Conservation (phyloP, 1,139 yeast species). For the Candida neerlandica region DNA sequence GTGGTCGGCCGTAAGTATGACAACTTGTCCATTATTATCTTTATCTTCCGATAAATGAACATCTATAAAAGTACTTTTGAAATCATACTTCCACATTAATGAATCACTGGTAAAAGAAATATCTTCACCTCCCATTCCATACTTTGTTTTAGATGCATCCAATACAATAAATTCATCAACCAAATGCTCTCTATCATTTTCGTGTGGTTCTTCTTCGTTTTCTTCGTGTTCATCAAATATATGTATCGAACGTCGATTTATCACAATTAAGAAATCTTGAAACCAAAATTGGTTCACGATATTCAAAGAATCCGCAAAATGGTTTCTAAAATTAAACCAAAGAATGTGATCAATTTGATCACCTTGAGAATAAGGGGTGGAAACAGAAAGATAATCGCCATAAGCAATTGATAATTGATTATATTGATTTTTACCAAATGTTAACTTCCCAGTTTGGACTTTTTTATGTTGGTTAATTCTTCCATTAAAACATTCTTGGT, state of each 20-base stretch:
- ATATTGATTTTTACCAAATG: constrained; percentile 25
- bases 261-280: constrained; percentile 34
- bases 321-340: constrained; percentile 45
- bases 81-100: constrained; percentile 44
- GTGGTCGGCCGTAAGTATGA: constrained; percentile 34
- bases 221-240: constrained; percentile 19
- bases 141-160: constrained; percentile 35
- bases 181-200: constrained; percentile 16
- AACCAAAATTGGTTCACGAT: constrained; percentile 42
- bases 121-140: constrained; percentile 38
- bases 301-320: constrained; percentile 36
- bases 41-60: constrained; percentile 17
- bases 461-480: constrained; percentile 16
- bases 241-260: constrained; percentile 32
- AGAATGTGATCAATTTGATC: constrained; percentile 35
- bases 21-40: constrained; percentile 21
- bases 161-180: constrained; percentile 44
- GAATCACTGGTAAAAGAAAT: constrained; percentile 42
- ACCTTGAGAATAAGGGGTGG: constrained; percentile 37
- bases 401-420: constrained; percentile 36
- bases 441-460: constrained; percentile 23
- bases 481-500: constrained; percentile 25
- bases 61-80: constrained; percentile 30
- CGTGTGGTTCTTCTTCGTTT: constrained; percentile 13
- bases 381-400: constrained; percentile 35